phyloP scores from a whole-genome alignment of 2,329 filamentous ascomycete species.

The Xylariaceae sp. region DNA sequence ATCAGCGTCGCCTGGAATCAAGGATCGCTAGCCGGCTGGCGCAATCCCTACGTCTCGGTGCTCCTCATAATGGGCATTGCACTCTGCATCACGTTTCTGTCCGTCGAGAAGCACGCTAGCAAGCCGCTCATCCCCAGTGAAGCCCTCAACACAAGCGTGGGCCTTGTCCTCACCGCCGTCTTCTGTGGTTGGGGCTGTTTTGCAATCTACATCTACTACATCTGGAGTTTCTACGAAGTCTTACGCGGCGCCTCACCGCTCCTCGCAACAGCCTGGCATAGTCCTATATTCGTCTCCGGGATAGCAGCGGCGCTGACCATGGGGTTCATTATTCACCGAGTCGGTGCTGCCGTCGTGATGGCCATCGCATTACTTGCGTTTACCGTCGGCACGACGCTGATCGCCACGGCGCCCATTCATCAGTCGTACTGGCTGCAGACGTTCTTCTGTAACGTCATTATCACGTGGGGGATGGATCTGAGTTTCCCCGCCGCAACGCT shows the following conservation, averaged over 20 bases:
- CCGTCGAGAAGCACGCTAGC: slow-evolving; percentile 44
- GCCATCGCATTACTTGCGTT: slow-evolving; percentile 30
- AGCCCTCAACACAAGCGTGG: slow-evolving; percentile 43
- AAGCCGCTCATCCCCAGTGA: slow-evolving; percentile 51
- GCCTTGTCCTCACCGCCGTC: slow-evolving; percentile 47
- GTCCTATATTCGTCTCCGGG: slow-evolving; percentile 36
- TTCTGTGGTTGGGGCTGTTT: slow-evolving; percentile 45
- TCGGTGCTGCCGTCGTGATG: slow-evolving; percentile 31
- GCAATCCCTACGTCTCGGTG: slow-evolving; percentile 46
- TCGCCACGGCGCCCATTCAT: slow-evolving; percentile 38
- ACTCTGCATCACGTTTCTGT: slow-evolving; percentile 47
- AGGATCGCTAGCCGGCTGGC: slow-evolving; percentile 51
- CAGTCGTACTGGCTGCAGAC: slow-evolving; percentile 53
- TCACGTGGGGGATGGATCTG: slow-evolving; percentile 53
- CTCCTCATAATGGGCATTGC: slow-evolving; percentile 48
- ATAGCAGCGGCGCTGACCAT: slow-evolving; percentile 31
- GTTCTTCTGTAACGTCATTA: slow-evolving; percentile 47
- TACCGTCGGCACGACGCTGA: slow-evolving; percentile 27
- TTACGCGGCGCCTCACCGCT: slow-evolving; percentile 36
- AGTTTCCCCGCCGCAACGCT: slow-evolving; percentile 51
- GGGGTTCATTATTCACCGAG: slow-evolving; percentile 28
- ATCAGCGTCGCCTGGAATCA: slow-evolving; percentile 61
- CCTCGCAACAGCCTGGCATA: slow-evolving; percentile 35
- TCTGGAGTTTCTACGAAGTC: slow-evolving; percentile 40
- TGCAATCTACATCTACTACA: slow-evolving; percentile 43